phyloP scores from a whole-genome alignment of 768 basidiomycete species.

The Boletus subcaerulescens region DNA sequence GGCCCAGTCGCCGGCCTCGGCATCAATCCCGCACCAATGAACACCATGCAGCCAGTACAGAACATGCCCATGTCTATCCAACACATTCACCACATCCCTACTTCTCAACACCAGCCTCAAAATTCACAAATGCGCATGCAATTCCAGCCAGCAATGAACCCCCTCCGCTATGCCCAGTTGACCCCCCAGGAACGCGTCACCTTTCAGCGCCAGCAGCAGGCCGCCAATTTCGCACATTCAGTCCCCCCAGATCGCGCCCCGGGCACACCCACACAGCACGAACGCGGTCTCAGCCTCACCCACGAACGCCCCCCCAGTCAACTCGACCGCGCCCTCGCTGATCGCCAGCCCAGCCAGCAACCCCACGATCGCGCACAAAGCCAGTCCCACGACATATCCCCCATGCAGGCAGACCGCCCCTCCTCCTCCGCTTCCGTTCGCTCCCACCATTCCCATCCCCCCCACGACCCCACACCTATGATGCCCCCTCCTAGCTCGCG shows the following conservation, averaged over 20 bases:
- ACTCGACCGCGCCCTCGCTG: constrained; percentile 18
- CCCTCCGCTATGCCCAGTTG: constrained; percentile 29
- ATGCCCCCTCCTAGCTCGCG: constrained; percentile 27
- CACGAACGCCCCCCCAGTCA: constrained; percentile 27
- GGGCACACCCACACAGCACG: constrained; percentile 19
- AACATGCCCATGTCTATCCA: constrained; percentile 15
- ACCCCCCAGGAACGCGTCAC: constrained; percentile 27
- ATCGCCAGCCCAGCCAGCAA: constrained; percentile 19
- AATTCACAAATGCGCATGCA: constrained; percentile 23
- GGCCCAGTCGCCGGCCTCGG: neutral
- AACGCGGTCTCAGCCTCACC: constrained; percentile 15
- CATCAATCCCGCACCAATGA: neutral
- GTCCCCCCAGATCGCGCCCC: constrained; percentile 17
- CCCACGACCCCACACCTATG: constrained; percentile 18
- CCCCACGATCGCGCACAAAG: constrained; percentile 22
- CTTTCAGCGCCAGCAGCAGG: constrained; percentile 30
- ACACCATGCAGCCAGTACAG: constrained; percentile 12
- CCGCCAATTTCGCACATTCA: constrained; percentile 4
- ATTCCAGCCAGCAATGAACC: constrained; percentile 14
- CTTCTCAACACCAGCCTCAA: constrained; percentile 17
- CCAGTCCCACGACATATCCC: constrained; percentile 22
- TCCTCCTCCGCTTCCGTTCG: constrained; percentile 28
- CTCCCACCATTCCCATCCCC: constrained; percentile 26
- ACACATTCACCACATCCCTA: constrained; percentile 19
- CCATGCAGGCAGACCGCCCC: constrained; percentile 22